These are phyloP conservation scores for Pseudomonodictys pantanalensis DNA, from an alignment of 495 filamentous ascomycete species.

Conservation along the genomic window DNA sequence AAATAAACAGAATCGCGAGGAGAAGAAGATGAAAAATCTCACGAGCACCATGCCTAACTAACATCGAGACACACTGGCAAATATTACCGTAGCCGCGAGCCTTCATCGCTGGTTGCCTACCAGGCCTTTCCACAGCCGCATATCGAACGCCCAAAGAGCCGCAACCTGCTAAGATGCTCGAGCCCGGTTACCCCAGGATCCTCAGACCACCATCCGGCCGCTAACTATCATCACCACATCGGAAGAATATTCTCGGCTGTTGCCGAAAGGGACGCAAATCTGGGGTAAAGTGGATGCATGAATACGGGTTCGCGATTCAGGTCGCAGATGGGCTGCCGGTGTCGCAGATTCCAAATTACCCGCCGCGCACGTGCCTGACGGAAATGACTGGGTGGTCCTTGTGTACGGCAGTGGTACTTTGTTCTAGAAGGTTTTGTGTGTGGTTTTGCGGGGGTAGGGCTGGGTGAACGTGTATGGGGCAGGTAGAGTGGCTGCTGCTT, in stretches of 20 bases:
- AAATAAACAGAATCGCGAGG: neutral
- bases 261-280: conserved; percentile 22
- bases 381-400: too few relatives aligned
- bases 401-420: conserved; percentile 24
- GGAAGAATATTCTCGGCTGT: conserved; percentile 21
- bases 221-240: neutral
- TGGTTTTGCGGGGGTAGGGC: neutral
- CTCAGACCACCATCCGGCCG: neutral
- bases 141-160: conserved; percentile 22
- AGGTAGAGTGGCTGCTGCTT: neutral
- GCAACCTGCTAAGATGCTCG: conserved; percentile 11
- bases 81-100: conserved; percentile 19
- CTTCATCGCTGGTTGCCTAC: neutral
- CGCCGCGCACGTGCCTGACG: too few relatives aligned
- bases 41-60: neutral
- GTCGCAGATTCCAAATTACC: too few relatives aligned
- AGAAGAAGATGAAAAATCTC: conserved; percentile 7
- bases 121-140: conserved; percentile 23
- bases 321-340: conserved; percentile 20
- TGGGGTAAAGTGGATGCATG: conserved; percentile 32
- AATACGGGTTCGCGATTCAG: conserved; percentile 5
- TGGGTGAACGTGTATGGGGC: neutral
- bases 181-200: neutral
- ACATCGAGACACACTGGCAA: conserved; percentile 7
- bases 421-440: conserved; percentile 15